Evolutionary conservation across 148 eudicot species (phyloP).

Genomic region (Beta vulgaris): DNA sequence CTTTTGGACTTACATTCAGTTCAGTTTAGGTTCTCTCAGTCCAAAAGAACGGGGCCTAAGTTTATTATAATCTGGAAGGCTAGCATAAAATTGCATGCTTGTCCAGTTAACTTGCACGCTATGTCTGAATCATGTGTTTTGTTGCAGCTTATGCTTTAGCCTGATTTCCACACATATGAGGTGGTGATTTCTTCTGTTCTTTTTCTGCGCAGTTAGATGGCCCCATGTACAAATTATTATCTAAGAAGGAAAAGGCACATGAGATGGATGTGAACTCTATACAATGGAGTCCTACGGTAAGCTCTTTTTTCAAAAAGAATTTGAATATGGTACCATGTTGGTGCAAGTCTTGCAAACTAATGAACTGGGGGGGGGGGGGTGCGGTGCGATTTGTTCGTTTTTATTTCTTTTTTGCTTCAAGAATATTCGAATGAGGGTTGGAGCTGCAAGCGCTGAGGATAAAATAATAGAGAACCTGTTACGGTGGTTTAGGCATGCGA

Average conservation of each 20-base stretch:
- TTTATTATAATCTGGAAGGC: background rate
- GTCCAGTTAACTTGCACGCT: background rate
- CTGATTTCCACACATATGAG: background rate
- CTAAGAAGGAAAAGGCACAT: slow-evolving; percentile 68
- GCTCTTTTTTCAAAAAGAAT: slow-evolving; percentile 6
- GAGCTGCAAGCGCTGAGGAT: background rate
- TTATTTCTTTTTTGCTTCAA: background rate
- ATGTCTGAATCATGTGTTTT: background rate
- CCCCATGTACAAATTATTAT: slow-evolving; percentile 43
- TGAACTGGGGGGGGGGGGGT: background rate
- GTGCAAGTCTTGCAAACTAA: background rate
- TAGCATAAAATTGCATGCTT: background rate
- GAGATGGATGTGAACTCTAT: slow-evolving; percentile 63
- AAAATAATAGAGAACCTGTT: too few relatives aligned
- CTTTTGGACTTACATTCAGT: too few relatives aligned
- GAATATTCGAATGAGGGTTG: background rate
- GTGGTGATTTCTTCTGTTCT: slow-evolving; percentile 7
- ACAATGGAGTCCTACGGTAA: slow-evolving; percentile 60
- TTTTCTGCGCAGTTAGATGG: slow-evolving; percentile 43
- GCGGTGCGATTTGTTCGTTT: too few relatives aligned
- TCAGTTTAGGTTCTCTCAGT: too few relatives aligned
- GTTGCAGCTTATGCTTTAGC: background rate
- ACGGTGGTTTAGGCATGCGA: too few relatives aligned
- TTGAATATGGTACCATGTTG: background rate
- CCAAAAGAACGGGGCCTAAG: too few relatives aligned